A percentile compares a stretch with the other conserved stretches of the same genome.
These are phyloP conservation scores for Alternaria rosae DNA, from an alignment of 2,329 filamentous ascomycete genomes.

Conservation along the genomic window DNA sequence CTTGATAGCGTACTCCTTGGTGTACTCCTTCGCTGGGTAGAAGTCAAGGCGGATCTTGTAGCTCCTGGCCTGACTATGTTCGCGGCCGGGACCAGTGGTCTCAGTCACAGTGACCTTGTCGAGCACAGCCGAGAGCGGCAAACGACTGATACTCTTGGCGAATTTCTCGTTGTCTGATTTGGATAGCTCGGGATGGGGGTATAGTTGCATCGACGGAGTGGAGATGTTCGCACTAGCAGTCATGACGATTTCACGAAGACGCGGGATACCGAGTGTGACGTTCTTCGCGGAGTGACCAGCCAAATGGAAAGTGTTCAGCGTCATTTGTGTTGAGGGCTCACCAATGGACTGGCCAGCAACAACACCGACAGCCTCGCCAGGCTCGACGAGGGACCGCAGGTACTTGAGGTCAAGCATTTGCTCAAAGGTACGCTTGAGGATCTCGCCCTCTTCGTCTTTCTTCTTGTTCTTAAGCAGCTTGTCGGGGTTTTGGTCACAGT, in stretches of 20 bases:
- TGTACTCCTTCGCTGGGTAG: conserved; percentile 86
- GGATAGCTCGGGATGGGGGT: conserved; percentile 75
- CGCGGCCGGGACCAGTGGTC: conserved; percentile 74
- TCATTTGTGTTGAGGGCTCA: conserved; percentile 99
- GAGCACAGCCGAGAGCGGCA: conserved; percentile 83
- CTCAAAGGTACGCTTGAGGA: conserved; percentile 73
- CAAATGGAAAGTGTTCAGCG: conserved; percentile 98
- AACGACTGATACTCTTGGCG: conserved; percentile 87
- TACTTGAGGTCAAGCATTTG: conserved; percentile 91
- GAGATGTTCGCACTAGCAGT: conserved; percentile 89
- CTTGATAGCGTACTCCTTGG: conserved; percentile 81
- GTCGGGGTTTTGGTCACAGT: conserved; percentile 77
- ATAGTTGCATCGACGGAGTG: conserved; percentile 88
- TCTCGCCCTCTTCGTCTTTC: conserved; percentile 57
- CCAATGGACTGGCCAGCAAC: conserved; percentile 96
- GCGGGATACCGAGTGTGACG: conserved; percentile 97
- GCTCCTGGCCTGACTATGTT: conserved; percentile 76
- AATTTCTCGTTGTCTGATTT: conserved; percentile 76
- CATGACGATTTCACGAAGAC: conserved; percentile 97
- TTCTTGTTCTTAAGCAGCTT: conserved; percentile 68
- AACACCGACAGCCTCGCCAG: conserved; percentile 95
- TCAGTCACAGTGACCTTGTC: conserved; percentile 84
- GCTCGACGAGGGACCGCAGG: conserved; percentile 87
- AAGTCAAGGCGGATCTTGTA: conserved; percentile 84
- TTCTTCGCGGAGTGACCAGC: conserved; percentile 98